Conservation (phyloP, 306 rosid species). For the Corylus avellana region DNA sequence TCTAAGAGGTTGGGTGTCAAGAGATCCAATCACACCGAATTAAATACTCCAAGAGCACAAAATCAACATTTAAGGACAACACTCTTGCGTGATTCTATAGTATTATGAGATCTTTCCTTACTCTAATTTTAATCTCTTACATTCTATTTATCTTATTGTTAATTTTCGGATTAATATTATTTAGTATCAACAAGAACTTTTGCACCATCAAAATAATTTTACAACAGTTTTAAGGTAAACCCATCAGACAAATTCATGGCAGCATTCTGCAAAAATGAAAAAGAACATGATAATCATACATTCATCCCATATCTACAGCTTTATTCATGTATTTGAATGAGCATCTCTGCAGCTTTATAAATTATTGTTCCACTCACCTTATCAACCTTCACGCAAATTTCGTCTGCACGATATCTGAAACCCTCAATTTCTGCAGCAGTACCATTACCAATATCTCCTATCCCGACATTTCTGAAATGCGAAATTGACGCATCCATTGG, state of each 20-base stretch:
- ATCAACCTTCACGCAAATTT: slow-evolving; percentile 53
- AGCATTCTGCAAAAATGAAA: not conserved
- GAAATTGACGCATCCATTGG: slow-evolving; percentile 38
- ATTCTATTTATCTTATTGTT: too few species aligned
- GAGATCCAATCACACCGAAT: too few species aligned
- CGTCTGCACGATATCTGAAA: slow-evolving; percentile 51
- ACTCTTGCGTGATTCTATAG: too few species aligned
- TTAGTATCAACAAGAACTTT: too few species aligned
- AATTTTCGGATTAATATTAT: too few species aligned
- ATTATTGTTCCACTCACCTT: slow-evolving; percentile 40
- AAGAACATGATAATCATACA: not conserved
- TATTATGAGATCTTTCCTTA: too few species aligned
- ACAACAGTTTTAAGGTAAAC: not conserved
- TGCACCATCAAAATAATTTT: too few species aligned
- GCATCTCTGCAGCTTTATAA: not conserved
- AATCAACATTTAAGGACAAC: too few species aligned
- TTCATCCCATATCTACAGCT: not conserved
- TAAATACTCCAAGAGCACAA: too few species aligned
- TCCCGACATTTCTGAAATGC: slow-evolving; percentile 20
- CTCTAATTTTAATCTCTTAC: too few species aligned
- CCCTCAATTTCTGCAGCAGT: slow-evolving; percentile 41
- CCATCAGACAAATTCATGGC: not conserved
- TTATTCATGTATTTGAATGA: not conserved
- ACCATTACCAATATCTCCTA: slow-evolving; percentile 21
- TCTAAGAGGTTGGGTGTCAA: too few species aligned